phyloP scores from a whole-genome alignment of 768 basidiomycete species.

The Mrakia frigida region DNA sequence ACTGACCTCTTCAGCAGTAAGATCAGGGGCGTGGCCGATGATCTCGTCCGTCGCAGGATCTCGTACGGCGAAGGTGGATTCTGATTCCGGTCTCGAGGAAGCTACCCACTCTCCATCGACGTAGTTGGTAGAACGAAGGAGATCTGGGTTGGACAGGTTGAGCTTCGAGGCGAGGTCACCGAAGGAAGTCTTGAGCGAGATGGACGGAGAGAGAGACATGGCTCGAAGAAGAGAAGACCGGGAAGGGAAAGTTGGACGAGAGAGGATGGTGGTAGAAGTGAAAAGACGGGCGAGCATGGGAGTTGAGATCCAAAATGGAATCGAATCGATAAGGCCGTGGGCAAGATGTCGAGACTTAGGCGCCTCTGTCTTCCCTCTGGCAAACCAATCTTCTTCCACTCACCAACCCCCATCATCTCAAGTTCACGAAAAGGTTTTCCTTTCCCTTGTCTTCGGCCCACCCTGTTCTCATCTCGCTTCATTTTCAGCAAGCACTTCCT shows the following conservation, averaged over 20 bases:
- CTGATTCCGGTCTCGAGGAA: slow-evolving; percentile 24
- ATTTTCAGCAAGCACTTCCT: not conserved
- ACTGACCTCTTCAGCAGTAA: slow-evolving; percentile 30
- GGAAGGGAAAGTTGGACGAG: not conserved
- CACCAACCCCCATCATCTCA: no score
- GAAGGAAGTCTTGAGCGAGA: not conserved
- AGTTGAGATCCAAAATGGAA: no score
- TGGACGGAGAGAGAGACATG: slow-evolving; percentile 2
- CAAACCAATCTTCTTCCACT: no score
- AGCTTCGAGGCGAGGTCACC: slow-evolving; percentile 3
- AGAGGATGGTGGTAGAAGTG: not conserved
- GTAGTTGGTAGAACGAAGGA: slow-evolving; percentile 35
- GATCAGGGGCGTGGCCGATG: slow-evolving; percentile 30
- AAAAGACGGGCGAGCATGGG: not conserved
- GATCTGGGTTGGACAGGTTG: slow-evolving; percentile 32
- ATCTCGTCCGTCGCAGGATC: slow-evolving; percentile 37
- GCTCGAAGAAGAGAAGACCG: not conserved
- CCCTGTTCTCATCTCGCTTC: not conserved
- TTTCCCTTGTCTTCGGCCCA: no score
- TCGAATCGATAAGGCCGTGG: no score
- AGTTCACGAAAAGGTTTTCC: no score
- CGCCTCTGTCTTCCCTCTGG: no score
- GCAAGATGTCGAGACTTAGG: no score
- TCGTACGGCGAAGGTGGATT: slow-evolving; percentile 35
- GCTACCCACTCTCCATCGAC: slow-evolving; percentile 39